phyloP scores from a whole-genome alignment of 208 protist species.

The Crithidia brevicula region DNA sequence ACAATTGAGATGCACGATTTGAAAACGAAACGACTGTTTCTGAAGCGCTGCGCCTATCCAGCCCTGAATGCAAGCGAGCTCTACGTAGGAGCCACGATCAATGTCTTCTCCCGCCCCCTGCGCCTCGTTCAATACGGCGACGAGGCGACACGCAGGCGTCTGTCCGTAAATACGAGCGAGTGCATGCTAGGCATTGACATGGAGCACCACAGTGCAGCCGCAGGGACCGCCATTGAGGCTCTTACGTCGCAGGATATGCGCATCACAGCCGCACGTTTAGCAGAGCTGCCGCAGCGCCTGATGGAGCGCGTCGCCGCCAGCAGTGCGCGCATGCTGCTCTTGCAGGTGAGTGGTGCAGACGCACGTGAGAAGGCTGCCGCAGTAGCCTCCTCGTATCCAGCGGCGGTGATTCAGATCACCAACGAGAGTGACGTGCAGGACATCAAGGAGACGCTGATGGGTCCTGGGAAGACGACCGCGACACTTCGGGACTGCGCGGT shows the following conservation, averaged over 20 bases:
- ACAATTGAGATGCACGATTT: slow-evolving; percentile 96
- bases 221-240: slow-evolving; percentile 57
- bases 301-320: slow-evolving; percentile 35
- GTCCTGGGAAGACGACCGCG: slow-evolving; percentile 80
- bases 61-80: slow-evolving; percentile 84
- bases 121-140: slow-evolving; percentile 94
- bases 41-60: slow-evolving; percentile 93
- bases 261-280: slow-evolving; percentile 71
- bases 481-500: slow-evolving; percentile 90
- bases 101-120: slow-evolving; percentile 93
- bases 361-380: slow-evolving; percentile 53
- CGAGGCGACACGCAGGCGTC: slow-evolving; percentile 76
- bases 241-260: slow-evolving; percentile 64
- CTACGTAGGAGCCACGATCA: slow-evolving; percentile 92
- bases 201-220: slow-evolving; percentile 27
- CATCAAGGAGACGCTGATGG: slow-evolving; percentile 41
- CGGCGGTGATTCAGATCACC: slow-evolving; percentile 44
- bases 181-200: slow-evolving; percentile 71
- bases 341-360: slow-evolving; percentile 65
- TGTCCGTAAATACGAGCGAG: slow-evolving; percentile 60
- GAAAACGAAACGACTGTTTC: slow-evolving; percentile 91
- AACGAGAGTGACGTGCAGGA: slow-evolving; percentile 41
- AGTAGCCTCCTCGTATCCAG: slow-evolving; percentile 37
- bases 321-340: slow-evolving; percentile 49
- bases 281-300: slow-evolving; percentile 62